Base-by-base conservation (phyloP, 1,284 basidiomycete species). In the Cerioporus squamosus region DNA sequence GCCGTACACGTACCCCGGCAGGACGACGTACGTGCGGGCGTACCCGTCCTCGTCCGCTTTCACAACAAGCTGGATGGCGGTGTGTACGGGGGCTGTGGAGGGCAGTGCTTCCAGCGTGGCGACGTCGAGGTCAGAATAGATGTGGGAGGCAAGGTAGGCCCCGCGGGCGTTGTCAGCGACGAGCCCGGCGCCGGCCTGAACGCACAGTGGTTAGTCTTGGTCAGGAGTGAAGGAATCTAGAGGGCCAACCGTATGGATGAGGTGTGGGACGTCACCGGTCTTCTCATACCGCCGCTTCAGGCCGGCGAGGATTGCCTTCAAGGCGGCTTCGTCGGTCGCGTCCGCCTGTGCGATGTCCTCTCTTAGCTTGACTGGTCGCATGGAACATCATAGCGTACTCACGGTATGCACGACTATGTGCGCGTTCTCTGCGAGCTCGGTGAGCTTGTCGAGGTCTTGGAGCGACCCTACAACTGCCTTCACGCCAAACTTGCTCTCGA, bases 81-180 rank as follows among this genome's bases (percentile, higher is more conserved):
- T 68, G 31, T 79, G 72, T 61, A 82, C 80, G 14, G 70, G 50
- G 22, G 72, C 71, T 0, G 70, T 72, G 24, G 67, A 61, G 0
- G 77, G 63, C n/a, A 83, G 69, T 0, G 74, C 70, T 42, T 77
- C 75, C 17, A 84, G 70, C 43, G 77, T 69, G 10, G 72, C 73
- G 10, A 71, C 44, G 43, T 81, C 70, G 26, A 72, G 59, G 57
- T 84, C 81, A 44, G 75, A 74, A 65, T 81, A 83, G 18, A 84
- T 72, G 5, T 64, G 69, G 38, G 76, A 71, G 4, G 71, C 72
- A 0, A 74, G 60, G 61, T 72, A 68, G 71, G 72, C 65, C 1
- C 82, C 81, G 12, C 63, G 57, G 0, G 76, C 72, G 24, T 70
- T 63, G 60, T 81, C 79, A 15, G 58, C 51, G 24, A 83, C 58